Percentiles rank a stretch among this genome's conserved stretches.
phyloP scores from a whole-genome alignment of 2,329 filamentous ascomycete species.

The Orbilia javanica region DNA sequence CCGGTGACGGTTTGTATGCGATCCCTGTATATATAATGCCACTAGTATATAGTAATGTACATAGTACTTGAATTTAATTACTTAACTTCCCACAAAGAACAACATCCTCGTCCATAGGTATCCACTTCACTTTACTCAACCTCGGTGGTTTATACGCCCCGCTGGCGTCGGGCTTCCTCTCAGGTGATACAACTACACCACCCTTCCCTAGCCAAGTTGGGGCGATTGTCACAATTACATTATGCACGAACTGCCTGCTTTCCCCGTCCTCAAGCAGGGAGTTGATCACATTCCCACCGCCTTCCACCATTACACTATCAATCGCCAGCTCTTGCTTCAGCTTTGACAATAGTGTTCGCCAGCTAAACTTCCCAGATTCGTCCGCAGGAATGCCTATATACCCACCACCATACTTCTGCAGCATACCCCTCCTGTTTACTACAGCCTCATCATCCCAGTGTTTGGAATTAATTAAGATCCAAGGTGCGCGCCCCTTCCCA shows the following conservation, averaged over 20 bases:
- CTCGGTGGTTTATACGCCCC: constrained; percentile 71
- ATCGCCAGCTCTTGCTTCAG: constrained; percentile 65
- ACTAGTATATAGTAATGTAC: neutral
- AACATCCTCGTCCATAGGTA: constrained; percentile 83
- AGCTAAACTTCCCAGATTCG: constrained; percentile 12
- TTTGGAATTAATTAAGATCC: constrained; percentile 69
- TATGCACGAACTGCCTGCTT: constrained; percentile 75
- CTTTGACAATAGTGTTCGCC: constrained; percentile 61
- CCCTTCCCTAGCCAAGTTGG: constrained; percentile 89
- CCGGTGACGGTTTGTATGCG: constrained; percentile 7
- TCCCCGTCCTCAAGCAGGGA: constrained; percentile 74
- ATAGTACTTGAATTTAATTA: constrained; percentile 2
- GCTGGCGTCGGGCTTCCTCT: constrained; percentile 69
- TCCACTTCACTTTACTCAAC: constrained; percentile 77
- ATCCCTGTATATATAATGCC: constrained; percentile 31
- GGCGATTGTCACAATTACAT: constrained; percentile 88
- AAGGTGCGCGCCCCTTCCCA: constrained; percentile 79
- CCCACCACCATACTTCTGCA: constrained; percentile 70
- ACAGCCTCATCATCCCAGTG: neutral
- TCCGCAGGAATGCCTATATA: constrained; percentile 66
- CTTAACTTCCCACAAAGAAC: constrained; percentile 79
- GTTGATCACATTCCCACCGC: constrained; percentile 85
- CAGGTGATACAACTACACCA: constrained; percentile 82
- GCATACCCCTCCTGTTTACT: constrained; percentile 62
- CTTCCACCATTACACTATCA: constrained; percentile 90